phyloP scores from a whole-genome alignment of 2,329 filamentous ascomycete species.

The Beauveria brongniartii region DNA sequence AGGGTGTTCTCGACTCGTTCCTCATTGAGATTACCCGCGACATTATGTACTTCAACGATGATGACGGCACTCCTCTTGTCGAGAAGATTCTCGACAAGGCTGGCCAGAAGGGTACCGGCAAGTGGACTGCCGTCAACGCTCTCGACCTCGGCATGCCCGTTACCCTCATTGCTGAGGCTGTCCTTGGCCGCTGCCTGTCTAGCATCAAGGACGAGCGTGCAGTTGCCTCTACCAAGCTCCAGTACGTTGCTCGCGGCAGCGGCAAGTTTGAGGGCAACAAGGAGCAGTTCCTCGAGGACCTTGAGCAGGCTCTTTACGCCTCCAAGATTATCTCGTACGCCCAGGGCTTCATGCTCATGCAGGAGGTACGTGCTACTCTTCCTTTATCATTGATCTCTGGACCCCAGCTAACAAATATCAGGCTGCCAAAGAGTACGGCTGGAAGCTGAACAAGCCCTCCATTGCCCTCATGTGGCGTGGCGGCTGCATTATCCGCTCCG shows the following conservation, averaged over 20 bases:
- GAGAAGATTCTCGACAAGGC: slow-evolving; percentile 99
- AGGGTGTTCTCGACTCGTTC: slow-evolving; percentile 96
- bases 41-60: slow-evolving; percentile 97
- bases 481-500: slow-evolving; percentile 98
- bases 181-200: slow-evolving; percentile 89
- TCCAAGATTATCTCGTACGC: slow-evolving; percentile 99
- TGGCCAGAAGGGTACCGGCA: slow-evolving; percentile 98
- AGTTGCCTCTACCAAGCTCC: slow-evolving; percentile 70
- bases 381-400: neutral
- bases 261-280: slow-evolving; percentile 80
- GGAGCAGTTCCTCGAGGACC: slow-evolving; percentile 88
- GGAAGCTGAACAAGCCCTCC: slow-evolving; percentile 99
- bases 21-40: slow-evolving; percentile 98
- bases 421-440: slow-evolving; percentile 91
- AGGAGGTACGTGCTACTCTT: slow-evolving; percentile 59
- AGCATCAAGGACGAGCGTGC: slow-evolving; percentile 89
- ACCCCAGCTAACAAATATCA: slow-evolving; percentile 25
- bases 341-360: slow-evolving; percentile 99
- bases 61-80: slow-evolving; percentile 80
- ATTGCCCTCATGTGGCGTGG: slow-evolving; percentile 99
- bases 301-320: slow-evolving; percentile 97
- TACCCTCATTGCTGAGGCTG: slow-evolving; percentile 93
- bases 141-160: slow-evolving; percentile 98
- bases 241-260: slow-evolving; percentile 63
- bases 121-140: slow-evolving; percentile 99